Evolutionary conservation across 2,329 filamentous ascomycete genomes (phyloP).

Genomic region (Dothiorella sarmentorum): DNA sequence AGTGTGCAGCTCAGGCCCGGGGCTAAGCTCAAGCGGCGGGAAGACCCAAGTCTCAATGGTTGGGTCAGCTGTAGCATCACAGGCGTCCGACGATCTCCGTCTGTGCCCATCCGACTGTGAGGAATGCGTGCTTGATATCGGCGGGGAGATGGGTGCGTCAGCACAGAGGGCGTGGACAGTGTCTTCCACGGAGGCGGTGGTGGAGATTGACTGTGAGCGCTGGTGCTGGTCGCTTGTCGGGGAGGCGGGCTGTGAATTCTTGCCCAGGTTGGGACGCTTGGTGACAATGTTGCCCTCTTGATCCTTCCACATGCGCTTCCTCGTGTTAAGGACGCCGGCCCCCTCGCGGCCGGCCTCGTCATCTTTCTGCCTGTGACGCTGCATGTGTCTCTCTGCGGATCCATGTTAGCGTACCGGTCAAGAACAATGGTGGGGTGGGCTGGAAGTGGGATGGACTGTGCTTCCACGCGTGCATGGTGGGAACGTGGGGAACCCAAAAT

Average conservation of each 20-base stretch:
- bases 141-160: slow-evolving; percentile 33
- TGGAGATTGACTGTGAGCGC: background rate
- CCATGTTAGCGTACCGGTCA: slow-evolving; percentile 24
- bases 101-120: slow-evolving; percentile 21
- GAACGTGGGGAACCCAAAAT: background rate
- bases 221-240: slow-evolving; percentile 1
- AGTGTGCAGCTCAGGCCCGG: slow-evolving; percentile 22
- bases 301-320: slow-evolving; percentile 56
- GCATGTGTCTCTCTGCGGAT: slow-evolving; percentile 54
- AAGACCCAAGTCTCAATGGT: slow-evolving; percentile 15
- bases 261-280: slow-evolving; percentile 33
- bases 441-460: slow-evolving; percentile 15
- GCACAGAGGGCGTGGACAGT: background rate
- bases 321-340: slow-evolving; percentile 50
- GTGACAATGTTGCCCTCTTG: slow-evolving; percentile 52
- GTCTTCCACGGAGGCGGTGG: slow-evolving; percentile 5
- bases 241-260: background rate
- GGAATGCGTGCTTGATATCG: slow-evolving; percentile 29
- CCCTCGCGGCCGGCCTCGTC: slow-evolving; percentile 54
- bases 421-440: slow-evolving; percentile 13
- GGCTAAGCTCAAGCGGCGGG: slow-evolving; percentile 14
- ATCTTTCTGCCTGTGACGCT: slow-evolving; percentile 53
- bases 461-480: background rate
- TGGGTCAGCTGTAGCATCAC: slow-evolving; percentile 24
- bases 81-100: slow-evolving; percentile 29